Evolutionary conservation across 495 filamentous ascomycete species (phyloP).

Genomic region (Aspergillus sclerotiicarbonarius): DNA sequence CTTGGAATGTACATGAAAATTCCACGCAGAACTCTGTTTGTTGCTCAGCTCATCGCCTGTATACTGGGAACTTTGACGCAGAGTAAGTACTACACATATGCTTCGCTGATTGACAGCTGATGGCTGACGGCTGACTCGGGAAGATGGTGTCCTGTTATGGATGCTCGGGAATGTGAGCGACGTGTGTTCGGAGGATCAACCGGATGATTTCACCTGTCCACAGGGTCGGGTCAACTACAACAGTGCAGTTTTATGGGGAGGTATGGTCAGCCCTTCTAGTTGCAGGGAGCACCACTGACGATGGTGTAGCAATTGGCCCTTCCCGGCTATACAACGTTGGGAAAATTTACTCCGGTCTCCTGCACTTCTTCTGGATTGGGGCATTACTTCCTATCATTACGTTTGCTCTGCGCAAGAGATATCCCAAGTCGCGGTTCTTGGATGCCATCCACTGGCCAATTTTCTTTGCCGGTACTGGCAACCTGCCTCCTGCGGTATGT

Average conservation of each 20-base stretch:
- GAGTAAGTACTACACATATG: slow-evolving; percentile 39
- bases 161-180: slow-evolving; percentile 76
- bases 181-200: slow-evolving; percentile 72
- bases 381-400: slow-evolving; percentile 14
- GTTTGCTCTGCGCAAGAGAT: slow-evolving; percentile 13
- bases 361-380: slow-evolving; percentile 22
- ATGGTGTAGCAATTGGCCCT: slow-evolving; percentile 54
- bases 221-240: slow-evolving; percentile 89
- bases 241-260: slow-evolving; percentile 84
- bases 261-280: slow-evolving; percentile 28
- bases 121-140: not conserved
- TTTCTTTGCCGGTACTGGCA: slow-evolving; percentile 22
- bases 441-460: slow-evolving; percentile 21
- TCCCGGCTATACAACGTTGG: slow-evolving; percentile 60
- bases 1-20: slow-evolving; percentile 95
- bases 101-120: not conserved
- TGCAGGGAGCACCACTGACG: slow-evolving; percentile 44
- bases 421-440: slow-evolving; percentile 11
- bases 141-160: slow-evolving; percentile 74
- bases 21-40: slow-evolving; percentile 71
- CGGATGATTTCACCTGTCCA: slow-evolving; percentile 86
- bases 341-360: slow-evolving; percentile 17
- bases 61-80: slow-evolving; percentile 76
- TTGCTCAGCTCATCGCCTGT: slow-evolving; percentile 78
- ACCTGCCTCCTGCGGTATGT: slow-evolving; percentile 19